Conservation (phyloP, 1,284 basidiomycete genomes). For the Puccinia novopanici region DNA sequence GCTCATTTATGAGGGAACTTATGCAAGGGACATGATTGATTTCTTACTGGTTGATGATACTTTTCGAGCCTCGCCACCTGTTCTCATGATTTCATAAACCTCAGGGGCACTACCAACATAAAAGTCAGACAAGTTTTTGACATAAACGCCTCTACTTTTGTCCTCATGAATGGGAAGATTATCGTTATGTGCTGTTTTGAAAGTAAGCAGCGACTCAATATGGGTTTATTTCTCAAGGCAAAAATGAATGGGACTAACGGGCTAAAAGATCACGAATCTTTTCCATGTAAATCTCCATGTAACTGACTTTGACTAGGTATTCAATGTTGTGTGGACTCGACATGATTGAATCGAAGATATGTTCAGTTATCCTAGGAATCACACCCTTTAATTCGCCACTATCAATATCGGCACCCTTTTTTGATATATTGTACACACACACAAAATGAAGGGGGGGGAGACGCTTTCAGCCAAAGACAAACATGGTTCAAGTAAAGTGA, state of each 20-base stretch:
- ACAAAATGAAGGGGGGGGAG: no score
- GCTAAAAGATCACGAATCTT: slow-evolving; percentile 91
- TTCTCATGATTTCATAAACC: slow-evolving; percentile 98
- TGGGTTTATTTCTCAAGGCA: no score
- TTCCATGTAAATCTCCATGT: slow-evolving; percentile 99
- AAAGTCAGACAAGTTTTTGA: slow-evolving; percentile 95
- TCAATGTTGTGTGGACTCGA: slow-evolving; percentile 92
- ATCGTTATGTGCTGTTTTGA: slow-evolving; percentile 84
- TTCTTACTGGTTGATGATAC: slow-evolving; percentile 89
- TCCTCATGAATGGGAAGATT: slow-evolving; percentile 99
- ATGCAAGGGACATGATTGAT: background rate
- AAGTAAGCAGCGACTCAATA: no score
- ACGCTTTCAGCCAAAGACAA: slow-evolving; percentile 57
- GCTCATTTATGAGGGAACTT: background rate
- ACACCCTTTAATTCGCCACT: slow-evolving; percentile 87
- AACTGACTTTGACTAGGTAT: slow-evolving; percentile 98
- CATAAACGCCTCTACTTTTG: slow-evolving; percentile 95
- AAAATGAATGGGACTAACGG: slow-evolving; percentile 67
- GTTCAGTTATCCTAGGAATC: slow-evolving; percentile 96
- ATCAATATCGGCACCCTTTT: slow-evolving; percentile 95
- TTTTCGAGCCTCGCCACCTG: slow-evolving; percentile 84
- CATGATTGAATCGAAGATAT: slow-evolving; percentile 97
- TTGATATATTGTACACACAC: background rate
- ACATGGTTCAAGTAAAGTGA: background rate
- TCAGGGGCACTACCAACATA: slow-evolving; percentile 96